These are phyloP conservation scores for Sambucus nigra DNA, from an alignment of 129 eudicot species.

Conservation along the genomic window DNA sequence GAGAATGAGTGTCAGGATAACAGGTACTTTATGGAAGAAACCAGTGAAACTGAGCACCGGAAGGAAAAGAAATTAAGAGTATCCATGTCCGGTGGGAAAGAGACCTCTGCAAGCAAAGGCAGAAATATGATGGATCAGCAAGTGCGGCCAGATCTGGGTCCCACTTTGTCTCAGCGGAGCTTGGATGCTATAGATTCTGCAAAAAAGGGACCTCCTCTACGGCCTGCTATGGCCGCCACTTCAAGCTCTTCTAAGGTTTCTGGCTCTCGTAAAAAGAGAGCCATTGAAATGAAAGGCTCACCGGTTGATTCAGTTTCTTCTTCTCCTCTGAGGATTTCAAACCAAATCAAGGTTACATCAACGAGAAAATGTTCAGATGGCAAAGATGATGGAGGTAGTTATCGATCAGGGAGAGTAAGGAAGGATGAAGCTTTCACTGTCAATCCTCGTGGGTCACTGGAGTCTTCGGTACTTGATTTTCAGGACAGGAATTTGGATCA, in stretches of 20 bases:
- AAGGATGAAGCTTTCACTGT: conserved; percentile 29
- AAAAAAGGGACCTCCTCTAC: conserved; percentile 35
- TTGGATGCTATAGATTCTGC: conserved; percentile 23
- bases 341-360: conserved; percentile 35
- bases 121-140: conserved; percentile 30
- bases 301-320: conserved; percentile 96
- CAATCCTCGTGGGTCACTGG: conserved; percentile 15
- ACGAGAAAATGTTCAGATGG: conserved; percentile 24
- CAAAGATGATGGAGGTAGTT: conserved; percentile 37
- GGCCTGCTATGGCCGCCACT: conserved; percentile 59
- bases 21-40: conserved; percentile 22
- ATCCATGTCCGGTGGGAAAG: conserved; percentile 50
- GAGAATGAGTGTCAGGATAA: conserved; percentile 24
- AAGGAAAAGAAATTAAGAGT: conserved; percentile 61
- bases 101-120: conserved; percentile 29
- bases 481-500: conserved; percentile 22
- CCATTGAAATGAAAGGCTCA: conserved; percentile 56
- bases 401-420: conserved; percentile 20
- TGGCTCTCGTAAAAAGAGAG: conserved; percentile 64
- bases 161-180: conserved; percentile 14
- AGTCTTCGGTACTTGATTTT: conserved; percentile 19
- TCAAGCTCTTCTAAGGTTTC: conserved; percentile 98
- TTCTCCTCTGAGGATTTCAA: conserved; percentile 59
- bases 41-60: conserved; percentile 28
- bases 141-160: conserved; percentile 10